A percentile compares a stretch with the other conserved stretches of the same genome.
phyloP scores from a whole-genome alignment of 306 rosid species.

The Lotus japonicus region DNA sequence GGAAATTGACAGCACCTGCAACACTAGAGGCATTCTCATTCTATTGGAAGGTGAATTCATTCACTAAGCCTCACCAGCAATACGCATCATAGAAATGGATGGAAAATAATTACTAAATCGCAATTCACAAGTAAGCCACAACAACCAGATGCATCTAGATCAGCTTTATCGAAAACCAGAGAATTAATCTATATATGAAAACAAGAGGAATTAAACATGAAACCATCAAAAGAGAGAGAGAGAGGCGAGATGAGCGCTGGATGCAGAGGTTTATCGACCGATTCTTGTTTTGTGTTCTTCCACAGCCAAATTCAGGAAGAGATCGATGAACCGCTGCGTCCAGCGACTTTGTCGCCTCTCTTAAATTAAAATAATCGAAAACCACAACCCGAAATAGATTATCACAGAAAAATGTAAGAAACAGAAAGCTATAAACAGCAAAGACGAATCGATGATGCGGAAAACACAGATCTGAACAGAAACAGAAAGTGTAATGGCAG shows the following conservation, averaged over 20 bases:
- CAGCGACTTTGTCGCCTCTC: constrained; percentile 88
- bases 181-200: background rate
- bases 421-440: background rate
- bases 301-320: constrained; percentile 74
- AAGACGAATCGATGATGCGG: background rate
- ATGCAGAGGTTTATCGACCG: constrained; percentile 99
- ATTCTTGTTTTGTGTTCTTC: constrained; percentile 64
- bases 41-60: background rate
- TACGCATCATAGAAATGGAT: too few relatives aligned
- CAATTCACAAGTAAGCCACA: background rate
- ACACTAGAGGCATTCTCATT: too few relatives aligned
- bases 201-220: background rate
- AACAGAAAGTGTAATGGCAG: background rate
- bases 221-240: background rate
- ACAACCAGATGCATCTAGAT: background rate
- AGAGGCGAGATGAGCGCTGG: constrained; percentile 71
- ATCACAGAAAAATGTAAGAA: background rate
- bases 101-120: background rate
- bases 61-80: too few relatives aligned
- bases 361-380: too few relatives aligned
- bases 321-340: constrained; percentile 99
- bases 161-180: background rate
- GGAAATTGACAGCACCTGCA: too few relatives aligned
- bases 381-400: constrained; percentile 37
- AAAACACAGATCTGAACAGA: constrained; percentile 37